Conservation (phyloP, 1,284 basidiomycete genomes). For the Malassezia vespertilionis region DNA sequence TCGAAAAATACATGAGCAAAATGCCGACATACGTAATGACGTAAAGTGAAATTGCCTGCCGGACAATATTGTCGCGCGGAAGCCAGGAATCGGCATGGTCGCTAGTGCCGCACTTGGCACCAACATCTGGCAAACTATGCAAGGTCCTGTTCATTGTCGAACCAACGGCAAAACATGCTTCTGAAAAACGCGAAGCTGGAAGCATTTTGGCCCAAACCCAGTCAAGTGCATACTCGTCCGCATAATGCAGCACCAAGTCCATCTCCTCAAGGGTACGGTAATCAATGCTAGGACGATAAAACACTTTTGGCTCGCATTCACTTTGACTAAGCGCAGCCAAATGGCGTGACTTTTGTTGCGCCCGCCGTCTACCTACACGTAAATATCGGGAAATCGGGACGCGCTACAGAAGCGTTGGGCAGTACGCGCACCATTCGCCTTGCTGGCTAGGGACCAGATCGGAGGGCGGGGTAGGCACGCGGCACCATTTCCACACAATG, state of each 20-base stretch:
- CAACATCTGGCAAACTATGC: neutral
- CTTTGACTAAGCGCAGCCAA: neutral
- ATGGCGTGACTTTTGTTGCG: conserved; percentile 15
- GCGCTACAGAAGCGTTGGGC: conserved; percentile 1
- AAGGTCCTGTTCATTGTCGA: conserved; percentile 4
- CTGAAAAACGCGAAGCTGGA: conserved; percentile 14
- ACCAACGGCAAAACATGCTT: neutral
- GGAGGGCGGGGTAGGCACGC: neutral
- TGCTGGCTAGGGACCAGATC: neutral
- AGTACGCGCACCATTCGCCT: conserved; percentile 16
- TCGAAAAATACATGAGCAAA: conserved; percentile 59
- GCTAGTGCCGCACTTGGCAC: neutral
- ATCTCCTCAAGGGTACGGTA: conserved; percentile 6
- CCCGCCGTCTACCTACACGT: too few relatives aligned
- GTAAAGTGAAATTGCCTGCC: conserved; percentile 68
- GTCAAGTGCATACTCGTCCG: conserved; percentile 30
- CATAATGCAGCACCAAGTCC: conserved; percentile 28
- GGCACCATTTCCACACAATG: conserved; percentile 16
- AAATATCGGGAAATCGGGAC: neutral
- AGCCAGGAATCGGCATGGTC: conserved; percentile 21
- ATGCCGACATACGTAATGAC: conserved; percentile 67
- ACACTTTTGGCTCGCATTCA: too few relatives aligned
- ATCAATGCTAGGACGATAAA: too few relatives aligned
- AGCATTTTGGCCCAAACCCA: conserved; percentile 20
- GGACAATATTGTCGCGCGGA: conserved; percentile 31